Conservation (phyloP, 345 rosid species). For the Eucalyptus cladocalyx region DNA sequence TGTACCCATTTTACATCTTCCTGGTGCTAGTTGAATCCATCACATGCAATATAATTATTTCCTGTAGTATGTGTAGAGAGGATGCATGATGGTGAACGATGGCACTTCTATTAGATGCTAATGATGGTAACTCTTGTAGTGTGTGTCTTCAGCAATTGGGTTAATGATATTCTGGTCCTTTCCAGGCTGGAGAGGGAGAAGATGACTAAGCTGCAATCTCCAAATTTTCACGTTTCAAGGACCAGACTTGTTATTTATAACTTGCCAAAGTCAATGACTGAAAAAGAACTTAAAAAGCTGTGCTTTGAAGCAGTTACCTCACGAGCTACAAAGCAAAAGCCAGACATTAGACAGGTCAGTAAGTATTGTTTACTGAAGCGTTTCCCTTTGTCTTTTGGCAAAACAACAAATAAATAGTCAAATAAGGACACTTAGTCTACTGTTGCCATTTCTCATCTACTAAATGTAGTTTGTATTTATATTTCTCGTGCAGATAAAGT, state of each 20-base stretch:
- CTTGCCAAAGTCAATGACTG: slow-evolving; percentile 73
- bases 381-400: background rate
- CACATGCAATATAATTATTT: background rate
- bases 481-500: slow-evolving; percentile 48
- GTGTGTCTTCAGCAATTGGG: background rate
- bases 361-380: background rate
- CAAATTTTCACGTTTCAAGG: slow-evolving; percentile 82
- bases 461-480: background rate
- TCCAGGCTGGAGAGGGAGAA: slow-evolving; percentile 82
- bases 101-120: background rate
- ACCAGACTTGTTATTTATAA: slow-evolving; percentile 76
- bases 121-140: background rate
- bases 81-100: background rate
- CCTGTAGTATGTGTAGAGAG: background rate
- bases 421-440: background rate
- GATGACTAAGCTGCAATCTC: slow-evolving; percentile 81
- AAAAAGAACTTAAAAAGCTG: slow-evolving; percentile 52
- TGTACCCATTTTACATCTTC: background rate
- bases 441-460: background rate
- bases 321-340: slow-evolving; percentile 88
- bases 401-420: background rate
- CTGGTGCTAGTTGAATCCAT: background rate
- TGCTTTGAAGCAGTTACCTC: slow-evolving; percentile 67
- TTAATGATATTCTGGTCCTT: background rate
- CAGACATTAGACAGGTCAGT: slow-evolving; percentile 67